A percentile compares a stretch with the other conserved stretches of the same genome.
Evolutionary conservation across 2,329 filamentous ascomycete species (phyloP).

Genomic region (Alternaria gansuensis): DNA sequence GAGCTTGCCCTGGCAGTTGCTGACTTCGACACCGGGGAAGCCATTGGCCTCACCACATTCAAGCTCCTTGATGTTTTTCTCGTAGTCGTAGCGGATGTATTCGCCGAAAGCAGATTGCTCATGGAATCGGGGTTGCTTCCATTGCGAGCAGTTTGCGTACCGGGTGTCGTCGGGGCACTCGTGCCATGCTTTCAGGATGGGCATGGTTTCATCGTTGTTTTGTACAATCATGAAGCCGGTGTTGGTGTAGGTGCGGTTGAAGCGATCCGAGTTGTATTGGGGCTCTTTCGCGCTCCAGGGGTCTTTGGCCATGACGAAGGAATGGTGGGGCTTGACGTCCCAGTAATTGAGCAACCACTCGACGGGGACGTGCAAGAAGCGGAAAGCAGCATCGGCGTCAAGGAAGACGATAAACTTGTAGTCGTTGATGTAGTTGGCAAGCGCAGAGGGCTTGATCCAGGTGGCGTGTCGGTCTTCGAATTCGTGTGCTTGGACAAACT

Average conservation of each 20-base stretch:
- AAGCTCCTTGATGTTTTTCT: slow-evolving; percentile 51
- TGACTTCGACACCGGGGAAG: slow-evolving; percentile 47
- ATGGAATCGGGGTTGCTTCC: slow-evolving; percentile 52
- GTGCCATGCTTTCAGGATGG: slow-evolving; percentile 62
- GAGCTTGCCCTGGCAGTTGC: slow-evolving; percentile 50
- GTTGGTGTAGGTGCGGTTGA: slow-evolving; percentile 58
- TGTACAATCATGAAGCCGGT: slow-evolving; percentile 65
- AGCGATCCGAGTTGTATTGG: slow-evolving; percentile 54
- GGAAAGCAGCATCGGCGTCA: slow-evolving; percentile 60
- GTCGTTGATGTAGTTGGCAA: slow-evolving; percentile 49
- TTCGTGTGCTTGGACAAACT: slow-evolving; percentile 55
- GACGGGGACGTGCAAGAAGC: slow-evolving; percentile 58
- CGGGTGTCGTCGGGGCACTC: slow-evolving; percentile 50
- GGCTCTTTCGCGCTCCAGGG: slow-evolving; percentile 49
- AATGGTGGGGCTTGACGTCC: slow-evolving; percentile 55
- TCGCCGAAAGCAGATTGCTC: slow-evolving; percentile 54
- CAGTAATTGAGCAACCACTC: slow-evolving; percentile 63
- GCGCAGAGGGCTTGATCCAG: slow-evolving; percentile 58
- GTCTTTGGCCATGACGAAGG: slow-evolving; percentile 59
- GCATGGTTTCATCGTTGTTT: slow-evolving; percentile 59
- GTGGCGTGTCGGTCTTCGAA: slow-evolving; percentile 56
- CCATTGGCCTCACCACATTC: slow-evolving; percentile 53
- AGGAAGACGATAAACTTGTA: slow-evolving; percentile 60
- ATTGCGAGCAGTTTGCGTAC: slow-evolving; percentile 51
- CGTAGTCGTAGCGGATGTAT: slow-evolving; percentile 53